Base-by-base conservation (phyloP, 495 filamentous ascomycete species). In the Talaromyces proteolyticus region DNA sequence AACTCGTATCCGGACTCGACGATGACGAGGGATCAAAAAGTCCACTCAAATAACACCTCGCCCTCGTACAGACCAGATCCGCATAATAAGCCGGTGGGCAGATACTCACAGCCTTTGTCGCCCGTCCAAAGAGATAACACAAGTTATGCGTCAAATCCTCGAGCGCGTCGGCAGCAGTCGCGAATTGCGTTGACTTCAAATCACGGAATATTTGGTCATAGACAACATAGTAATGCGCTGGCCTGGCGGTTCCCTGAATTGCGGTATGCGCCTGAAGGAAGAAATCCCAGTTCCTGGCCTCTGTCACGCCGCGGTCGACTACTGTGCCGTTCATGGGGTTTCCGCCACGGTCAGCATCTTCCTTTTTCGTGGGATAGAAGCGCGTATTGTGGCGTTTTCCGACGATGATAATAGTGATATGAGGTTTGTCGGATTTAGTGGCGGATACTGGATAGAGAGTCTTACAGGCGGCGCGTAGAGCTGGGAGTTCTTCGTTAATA, bases 341-440 rank as follows among this genome's bases (percentile, higher is more conserved):
- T 10, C 74, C 72, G 3, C 73, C 80, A 4, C 53, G 65, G 10
- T 62, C 55, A 19, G 76, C 70, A 0, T 74, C 66, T 85, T 26
- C 78, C 78, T 5, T 77, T 2, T 72, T 63, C 0, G 71, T 77
- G 0, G 79, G 77, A 59, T 82, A 94, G 68, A 95, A 92, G 0
- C 91, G 85, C 0, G 87, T 92, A 52, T 95, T 88, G 48, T 96
- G 91, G n/a, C 91, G 80, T 66, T 96, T 96, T 22, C 87, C 87
- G 3, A 90, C 72, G 24, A 76, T 51, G 24, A 76, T 49, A 49
- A 77, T 67, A 8, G 67, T 60, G 37, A 76, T 63, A 3, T 57
- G 75, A 0, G 87, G 84, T 2, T 58, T 42, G 2, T 44, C 45
- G 1, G 53, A 43, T 17, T 65, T 68, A 10, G 65, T 67, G 3